phyloP scores from a whole-genome alignment of 139 green algal species.

The Nannochloris sp. region DNA sequence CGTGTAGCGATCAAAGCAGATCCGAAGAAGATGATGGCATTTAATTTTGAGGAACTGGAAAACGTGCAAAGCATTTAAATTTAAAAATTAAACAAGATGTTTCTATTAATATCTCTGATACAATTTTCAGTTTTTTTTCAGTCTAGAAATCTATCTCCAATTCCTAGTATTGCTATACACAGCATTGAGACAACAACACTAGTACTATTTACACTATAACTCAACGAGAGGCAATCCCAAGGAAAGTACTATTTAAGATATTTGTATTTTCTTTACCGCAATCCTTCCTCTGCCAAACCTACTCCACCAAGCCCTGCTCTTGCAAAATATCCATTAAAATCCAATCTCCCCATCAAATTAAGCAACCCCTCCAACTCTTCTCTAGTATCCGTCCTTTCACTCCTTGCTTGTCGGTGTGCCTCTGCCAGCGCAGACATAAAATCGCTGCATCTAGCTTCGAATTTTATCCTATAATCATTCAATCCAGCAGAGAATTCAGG shows the following conservation, averaged over 20 bases:
- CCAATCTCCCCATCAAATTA: slow-evolving; percentile 38
- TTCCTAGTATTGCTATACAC: no score
- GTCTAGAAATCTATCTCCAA: no score
- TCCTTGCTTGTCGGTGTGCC: slow-evolving; percentile 26
- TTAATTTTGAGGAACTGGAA: neutral
- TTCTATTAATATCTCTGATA: no score
- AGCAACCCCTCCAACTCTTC: slow-evolving; percentile 45
- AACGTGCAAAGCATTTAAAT: neutral
- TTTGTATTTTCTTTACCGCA: neutral
- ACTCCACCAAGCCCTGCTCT: neutral
- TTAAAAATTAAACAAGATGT: neutral
- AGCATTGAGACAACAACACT: no score
- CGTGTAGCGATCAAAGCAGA: neutral
- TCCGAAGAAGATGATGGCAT: neutral
- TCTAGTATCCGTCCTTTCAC: slow-evolving; percentile 18
- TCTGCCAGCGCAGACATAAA: slow-evolving; percentile 28
- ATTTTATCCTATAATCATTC: slow-evolving; percentile 13
- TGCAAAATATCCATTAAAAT: slow-evolving; percentile 41
- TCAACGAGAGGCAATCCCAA: neutral
- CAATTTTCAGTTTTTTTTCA: no score
- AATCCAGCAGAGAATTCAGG: neutral
- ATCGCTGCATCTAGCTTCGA: slow-evolving; percentile 4
- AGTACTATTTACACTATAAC: neutral
- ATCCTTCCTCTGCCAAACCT: neutral
- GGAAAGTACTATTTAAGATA: neutral